Conservation (phyloP, 2,329 filamentous ascomycete species). For the Proliferodiscus dingleyae region DNA sequence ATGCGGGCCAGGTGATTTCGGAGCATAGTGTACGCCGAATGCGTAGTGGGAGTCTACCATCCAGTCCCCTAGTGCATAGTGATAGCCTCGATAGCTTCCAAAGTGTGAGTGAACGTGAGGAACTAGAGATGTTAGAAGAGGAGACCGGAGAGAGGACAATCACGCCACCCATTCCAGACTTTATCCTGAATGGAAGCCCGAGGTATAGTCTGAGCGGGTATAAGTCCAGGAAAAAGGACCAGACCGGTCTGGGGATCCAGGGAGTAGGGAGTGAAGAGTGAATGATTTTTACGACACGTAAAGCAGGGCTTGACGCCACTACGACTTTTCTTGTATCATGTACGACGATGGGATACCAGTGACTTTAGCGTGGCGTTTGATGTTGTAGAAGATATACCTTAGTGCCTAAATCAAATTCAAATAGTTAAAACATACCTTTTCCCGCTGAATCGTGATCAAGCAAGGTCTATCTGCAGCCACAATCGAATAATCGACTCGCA, state of each 20-base stretch:
- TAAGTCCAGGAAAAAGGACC: slow-evolving; percentile 27
- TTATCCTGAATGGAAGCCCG: slow-evolving; percentile 51
- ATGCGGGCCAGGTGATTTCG: slow-evolving; percentile 59
- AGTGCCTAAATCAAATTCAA: slow-evolving; percentile 21
- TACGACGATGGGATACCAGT: slow-evolving; percentile 29
- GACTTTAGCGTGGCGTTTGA: slow-evolving; percentile 29
- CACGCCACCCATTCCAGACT: slow-evolving; percentile 58
- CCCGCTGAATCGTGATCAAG: no score
- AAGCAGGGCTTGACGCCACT: slow-evolving; percentile 23
- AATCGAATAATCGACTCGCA: no score
- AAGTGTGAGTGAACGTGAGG: slow-evolving; percentile 26
- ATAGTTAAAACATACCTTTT: no score
- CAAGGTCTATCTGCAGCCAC: no score
- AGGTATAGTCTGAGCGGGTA: slow-evolving; percentile 46
- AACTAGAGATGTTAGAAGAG: slow-evolving; percentile 18
- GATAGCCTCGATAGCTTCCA: slow-evolving; percentile 43
- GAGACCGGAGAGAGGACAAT: slow-evolving; percentile 41
- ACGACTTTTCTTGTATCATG: slow-evolving; percentile 25
- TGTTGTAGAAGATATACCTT: slow-evolving; percentile 26
- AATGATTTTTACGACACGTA: slow-evolving; percentile 13
- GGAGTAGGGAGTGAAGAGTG: slow-evolving; percentile 18
- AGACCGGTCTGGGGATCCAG: slow-evolving; percentile 19
- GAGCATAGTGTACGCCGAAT: slow-evolving; percentile 47
- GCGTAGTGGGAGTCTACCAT: slow-evolving; percentile 51
- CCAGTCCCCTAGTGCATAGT: slow-evolving; percentile 46